Conservation (phyloP, 2,329 filamentous ascomycete genomes). For the Alternaria sp. region DNA sequence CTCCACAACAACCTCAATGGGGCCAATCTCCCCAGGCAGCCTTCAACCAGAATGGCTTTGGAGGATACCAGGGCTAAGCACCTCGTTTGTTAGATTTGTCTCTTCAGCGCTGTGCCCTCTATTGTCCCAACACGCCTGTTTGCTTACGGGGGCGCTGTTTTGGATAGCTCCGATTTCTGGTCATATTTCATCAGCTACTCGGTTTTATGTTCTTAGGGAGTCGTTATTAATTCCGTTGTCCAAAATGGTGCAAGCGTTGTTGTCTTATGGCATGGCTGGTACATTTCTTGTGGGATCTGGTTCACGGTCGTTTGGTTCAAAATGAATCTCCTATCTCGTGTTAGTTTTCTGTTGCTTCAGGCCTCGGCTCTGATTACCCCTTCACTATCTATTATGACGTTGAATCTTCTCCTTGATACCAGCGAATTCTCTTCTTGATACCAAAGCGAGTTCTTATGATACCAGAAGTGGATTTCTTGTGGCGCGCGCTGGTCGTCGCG, state of each 20-base stretch:
- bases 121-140: conserved; percentile 44
- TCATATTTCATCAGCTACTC: conserved; percentile 40
- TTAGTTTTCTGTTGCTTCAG: conserved; percentile 19
- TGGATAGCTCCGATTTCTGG: conserved; percentile 46
- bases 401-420: conserved; percentile 26
- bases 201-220: conserved; percentile 39
- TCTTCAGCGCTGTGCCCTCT: conserved; percentile 38
- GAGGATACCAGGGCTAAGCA: conserved; percentile 65
- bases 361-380: conserved; percentile 20
- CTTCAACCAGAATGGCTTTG: conserved; percentile 62
- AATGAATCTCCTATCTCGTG: conserved; percentile 37
- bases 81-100: conserved; percentile 25
- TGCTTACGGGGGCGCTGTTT: conserved; percentile 44
- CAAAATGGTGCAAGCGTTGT: conserved; percentile 34
- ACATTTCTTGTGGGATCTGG: conserved; percentile 33
- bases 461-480: background rate
- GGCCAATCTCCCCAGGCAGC: conserved; percentile 56
- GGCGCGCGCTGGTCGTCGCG: background rate
- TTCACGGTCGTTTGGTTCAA: conserved; percentile 27
- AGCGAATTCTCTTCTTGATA: conserved; percentile 26
- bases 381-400: conserved; percentile 33
- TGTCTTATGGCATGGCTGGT: conserved; percentile 31
- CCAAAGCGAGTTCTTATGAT: conserved; percentile 16
- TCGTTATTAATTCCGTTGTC: conserved; percentile 33
- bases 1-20: conserved; percentile 62